phyloP scores from a whole-genome alignment of 371 early-diverging fungal species.

The Smittium culicis region DNA sequence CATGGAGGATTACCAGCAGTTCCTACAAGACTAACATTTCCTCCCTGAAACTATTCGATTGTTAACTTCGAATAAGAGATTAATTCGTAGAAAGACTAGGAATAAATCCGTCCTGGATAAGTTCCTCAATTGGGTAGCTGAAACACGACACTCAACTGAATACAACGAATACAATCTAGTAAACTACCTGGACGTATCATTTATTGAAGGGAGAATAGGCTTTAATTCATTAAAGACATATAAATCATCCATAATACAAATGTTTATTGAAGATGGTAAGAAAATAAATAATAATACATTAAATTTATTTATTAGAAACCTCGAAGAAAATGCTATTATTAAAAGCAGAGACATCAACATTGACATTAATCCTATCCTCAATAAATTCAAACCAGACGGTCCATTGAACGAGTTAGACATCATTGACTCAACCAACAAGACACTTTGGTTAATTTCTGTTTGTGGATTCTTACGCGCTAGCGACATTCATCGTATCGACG shows the following conservation, averaged over 20 bases:
- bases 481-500: conserved; percentile 4
- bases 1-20: background rate
- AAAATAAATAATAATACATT: background rate
- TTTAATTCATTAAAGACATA: background rate
- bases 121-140: background rate
- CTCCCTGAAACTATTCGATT: background rate
- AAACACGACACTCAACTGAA: background rate
- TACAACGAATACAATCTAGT: background rate
- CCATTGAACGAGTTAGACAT: background rate
- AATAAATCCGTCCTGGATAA: background rate
- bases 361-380: background rate
- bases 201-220: background rate
- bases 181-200: background rate
- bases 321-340: background rate
- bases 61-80: background rate
- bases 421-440: background rate
- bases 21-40: background rate
- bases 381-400: background rate
- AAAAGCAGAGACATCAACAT: background rate
- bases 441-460: background rate
- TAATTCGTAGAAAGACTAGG: background rate
- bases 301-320: background rate
- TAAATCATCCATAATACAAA: background rate
- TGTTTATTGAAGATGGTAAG: background rate
- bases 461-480: background rate